Conservation (phyloP, 2,329 filamentous ascomycete species). For the Alternaria consortialis region DNA sequence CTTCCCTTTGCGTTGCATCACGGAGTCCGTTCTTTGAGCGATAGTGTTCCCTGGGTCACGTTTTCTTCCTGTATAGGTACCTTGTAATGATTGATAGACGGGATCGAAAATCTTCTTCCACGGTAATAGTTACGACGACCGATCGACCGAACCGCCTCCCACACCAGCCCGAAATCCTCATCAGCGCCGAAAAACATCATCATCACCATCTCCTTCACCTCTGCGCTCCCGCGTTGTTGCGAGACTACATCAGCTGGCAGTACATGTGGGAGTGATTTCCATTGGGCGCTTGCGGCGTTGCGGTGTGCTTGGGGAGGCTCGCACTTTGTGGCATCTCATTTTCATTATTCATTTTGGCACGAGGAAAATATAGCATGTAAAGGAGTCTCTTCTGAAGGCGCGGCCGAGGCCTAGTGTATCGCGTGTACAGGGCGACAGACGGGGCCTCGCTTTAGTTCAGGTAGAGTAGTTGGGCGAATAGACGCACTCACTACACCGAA, state of each 20-base stretch:
- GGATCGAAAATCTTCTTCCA: slow-evolving; percentile 48
- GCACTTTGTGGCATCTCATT: slow-evolving; percentile 36
- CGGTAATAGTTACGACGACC: slow-evolving; percentile 48
- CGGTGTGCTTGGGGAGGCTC: slow-evolving; percentile 26
- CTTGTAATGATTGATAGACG: slow-evolving; percentile 54
- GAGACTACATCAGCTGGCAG: slow-evolving; percentile 30
- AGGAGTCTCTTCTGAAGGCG: slow-evolving; percentile 33
- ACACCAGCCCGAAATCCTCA: slow-evolving; percentile 39
- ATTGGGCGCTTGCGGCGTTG: slow-evolving; percentile 41
- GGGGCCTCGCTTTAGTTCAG: slow-evolving; percentile 25
- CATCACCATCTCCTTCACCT: slow-evolving; percentile 34
- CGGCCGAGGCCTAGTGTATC: slow-evolving; percentile 19
- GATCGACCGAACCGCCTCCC: slow-evolving; percentile 31
- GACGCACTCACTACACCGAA: slow-evolving; percentile 25
- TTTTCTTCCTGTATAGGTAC: slow-evolving; percentile 52
- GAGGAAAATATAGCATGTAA: slow-evolving; percentile 43
- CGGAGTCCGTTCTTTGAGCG: slow-evolving; percentile 49
- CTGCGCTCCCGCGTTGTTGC: slow-evolving; percentile 31
- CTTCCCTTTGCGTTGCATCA: slow-evolving; percentile 44
- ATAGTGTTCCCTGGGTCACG: slow-evolving; percentile 37
- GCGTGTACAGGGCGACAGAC: slow-evolving; percentile 23
- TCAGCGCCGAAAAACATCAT: slow-evolving; percentile 23
- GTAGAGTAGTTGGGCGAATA: slow-evolving; percentile 37
- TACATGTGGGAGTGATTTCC: slow-evolving; percentile 33
- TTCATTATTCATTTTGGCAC: slow-evolving; percentile 37